These are phyloP conservation scores for Phytophthora ohioensis DNA, from an alignment of 352 stramenopile genomes.

Conservation along the genomic window DNA sequence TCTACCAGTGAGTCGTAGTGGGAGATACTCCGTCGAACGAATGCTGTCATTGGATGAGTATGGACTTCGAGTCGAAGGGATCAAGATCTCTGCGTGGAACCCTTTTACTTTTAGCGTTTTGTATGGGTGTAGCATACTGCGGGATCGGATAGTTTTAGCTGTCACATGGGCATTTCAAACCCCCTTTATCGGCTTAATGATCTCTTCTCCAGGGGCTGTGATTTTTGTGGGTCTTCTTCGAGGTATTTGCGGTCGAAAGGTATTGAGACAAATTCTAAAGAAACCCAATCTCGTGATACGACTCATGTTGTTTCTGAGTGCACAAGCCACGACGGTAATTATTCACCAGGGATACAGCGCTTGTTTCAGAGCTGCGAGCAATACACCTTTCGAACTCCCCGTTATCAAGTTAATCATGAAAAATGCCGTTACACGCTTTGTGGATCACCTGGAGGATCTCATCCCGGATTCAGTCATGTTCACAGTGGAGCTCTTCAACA, in stretches of 20 bases:
- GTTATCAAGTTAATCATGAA: slow-evolving; percentile 47
- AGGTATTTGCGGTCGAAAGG: not conserved
- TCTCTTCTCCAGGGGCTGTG: no score
- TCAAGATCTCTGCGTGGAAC: no score
- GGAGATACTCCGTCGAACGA: slow-evolving; percentile 47
- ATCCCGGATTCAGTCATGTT: slow-evolving; percentile 39
- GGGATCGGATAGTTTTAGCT: not conserved
- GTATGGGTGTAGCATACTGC: not conserved
- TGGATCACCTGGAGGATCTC: slow-evolving; percentile 28
- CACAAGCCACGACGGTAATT: not conserved
- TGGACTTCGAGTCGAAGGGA: no score
- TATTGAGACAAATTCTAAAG: not conserved
- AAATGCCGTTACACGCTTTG: slow-evolving; percentile 31
- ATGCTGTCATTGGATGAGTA: slow-evolving; percentile 12
- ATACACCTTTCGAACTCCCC: slow-evolving; percentile 23
- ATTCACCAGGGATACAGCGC: no score
- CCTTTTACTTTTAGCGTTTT: not conserved
- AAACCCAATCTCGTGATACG: slow-evolving; percentile 7
- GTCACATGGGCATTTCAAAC: not conserved
- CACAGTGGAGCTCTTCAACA: slow-evolving; percentile 50
- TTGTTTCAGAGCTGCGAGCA: not conserved
- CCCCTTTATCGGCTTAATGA: no score
- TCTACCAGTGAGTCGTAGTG: slow-evolving; percentile 26
- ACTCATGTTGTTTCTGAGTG: slow-evolving; percentile 6
- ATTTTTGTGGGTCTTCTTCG: no score